phyloP scores from a whole-genome alignment of 352 stramenopile species.

The Thalassiosira mediterranea region DNA sequence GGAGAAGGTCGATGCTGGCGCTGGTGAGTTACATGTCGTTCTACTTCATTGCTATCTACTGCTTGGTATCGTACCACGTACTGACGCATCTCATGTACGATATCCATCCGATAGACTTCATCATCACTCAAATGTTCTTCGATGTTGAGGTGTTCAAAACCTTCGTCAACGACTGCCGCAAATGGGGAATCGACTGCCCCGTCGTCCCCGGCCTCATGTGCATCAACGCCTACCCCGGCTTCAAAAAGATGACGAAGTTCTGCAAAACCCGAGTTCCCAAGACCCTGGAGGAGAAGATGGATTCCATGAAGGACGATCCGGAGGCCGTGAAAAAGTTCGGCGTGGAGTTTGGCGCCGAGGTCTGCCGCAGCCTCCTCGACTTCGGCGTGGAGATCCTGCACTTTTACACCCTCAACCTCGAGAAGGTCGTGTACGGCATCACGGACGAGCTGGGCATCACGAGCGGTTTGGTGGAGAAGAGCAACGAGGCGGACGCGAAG shows the following conservation, averaged over 20 bases:
- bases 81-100: too few species aligned
- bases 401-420: slow-evolving; percentile 92
- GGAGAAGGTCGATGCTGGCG: slow-evolving; percentile 94
- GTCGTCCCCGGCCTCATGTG: slow-evolving; percentile 99
- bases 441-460: slow-evolving; percentile 76
- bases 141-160: slow-evolving; percentile 93
- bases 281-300: slow-evolving; percentile 84
- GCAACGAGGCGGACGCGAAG: slow-evolving; percentile 74
- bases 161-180: slow-evolving; percentile 92
- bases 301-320: slow-evolving; percentile 92
- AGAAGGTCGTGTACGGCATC: slow-evolving; percentile 87
- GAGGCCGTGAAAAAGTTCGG: slow-evolving; percentile 94
- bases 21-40: slow-evolving; percentile 62
- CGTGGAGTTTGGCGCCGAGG: slow-evolving; percentile 93
- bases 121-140: slow-evolving; percentile 99
- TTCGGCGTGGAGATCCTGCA: slow-evolving; percentile 88
- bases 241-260: slow-evolving; percentile 98
- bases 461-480: slow-evolving; percentile 47
- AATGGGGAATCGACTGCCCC: slow-evolving; percentile 91
- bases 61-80: too few species aligned
- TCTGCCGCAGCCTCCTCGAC: slow-evolving; percentile 91
- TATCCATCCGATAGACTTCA: slow-evolving; percentile 86
- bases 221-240: slow-evolving; percentile 96
- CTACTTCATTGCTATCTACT: slow-evolving; percentile 4
- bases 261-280: slow-evolving; percentile 96